Percentiles rank a stretch among this genome's conserved stretches.
phyloP scores from a whole-genome alignment of 805 yeast genomes.

The Yamadazyma nakazawae region DNA sequence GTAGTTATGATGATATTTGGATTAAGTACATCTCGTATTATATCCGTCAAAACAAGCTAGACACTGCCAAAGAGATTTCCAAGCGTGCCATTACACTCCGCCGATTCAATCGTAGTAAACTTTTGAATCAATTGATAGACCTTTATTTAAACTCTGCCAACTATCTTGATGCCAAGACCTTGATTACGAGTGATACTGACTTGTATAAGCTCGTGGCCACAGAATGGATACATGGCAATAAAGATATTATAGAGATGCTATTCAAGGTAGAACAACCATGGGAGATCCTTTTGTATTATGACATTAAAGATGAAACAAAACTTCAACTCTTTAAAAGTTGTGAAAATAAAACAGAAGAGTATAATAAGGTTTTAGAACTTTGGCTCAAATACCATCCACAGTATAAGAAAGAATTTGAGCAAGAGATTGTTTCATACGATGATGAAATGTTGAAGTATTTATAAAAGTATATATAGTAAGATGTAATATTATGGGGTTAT shows the following conservation, averaged over 20 bases:
- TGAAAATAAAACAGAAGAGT: conserved; percentile 3
- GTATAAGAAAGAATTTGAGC: conserved; percentile 1
- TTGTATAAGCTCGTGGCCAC: conserved; percentile 36
- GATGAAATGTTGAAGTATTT: conserved; percentile 1
- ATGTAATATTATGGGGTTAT: neutral
- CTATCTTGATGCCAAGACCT: conserved; percentile 33
- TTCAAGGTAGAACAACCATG: conserved; percentile 1
- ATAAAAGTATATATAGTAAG: neutral
- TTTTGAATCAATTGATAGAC: conserved; percentile 43
- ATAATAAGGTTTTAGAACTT: neutral
- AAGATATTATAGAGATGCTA: neutral
- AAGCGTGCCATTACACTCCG: conserved; percentile 24
- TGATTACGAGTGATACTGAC: conserved; percentile 7
- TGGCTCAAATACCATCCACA: conserved; percentile 7
- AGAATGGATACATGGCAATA: conserved; percentile 31
- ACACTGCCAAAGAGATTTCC: conserved; percentile 41
- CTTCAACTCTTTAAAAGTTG: conserved; percentile 3
- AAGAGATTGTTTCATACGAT: neutral
- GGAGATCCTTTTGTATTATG: conserved; percentile 7
- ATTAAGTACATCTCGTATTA: conserved; percentile 46
- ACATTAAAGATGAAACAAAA: conserved; percentile 2
- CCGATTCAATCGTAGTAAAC: conserved; percentile 14
- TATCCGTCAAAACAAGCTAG: conserved; percentile 18
- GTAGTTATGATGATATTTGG: conserved; percentile 49
- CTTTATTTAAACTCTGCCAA: conserved; percentile 39